These are phyloP conservation scores for Metschnikowia lochheadii DNA, from an alignment of 805 yeast genomes.

Conservation along the genomic window DNA sequence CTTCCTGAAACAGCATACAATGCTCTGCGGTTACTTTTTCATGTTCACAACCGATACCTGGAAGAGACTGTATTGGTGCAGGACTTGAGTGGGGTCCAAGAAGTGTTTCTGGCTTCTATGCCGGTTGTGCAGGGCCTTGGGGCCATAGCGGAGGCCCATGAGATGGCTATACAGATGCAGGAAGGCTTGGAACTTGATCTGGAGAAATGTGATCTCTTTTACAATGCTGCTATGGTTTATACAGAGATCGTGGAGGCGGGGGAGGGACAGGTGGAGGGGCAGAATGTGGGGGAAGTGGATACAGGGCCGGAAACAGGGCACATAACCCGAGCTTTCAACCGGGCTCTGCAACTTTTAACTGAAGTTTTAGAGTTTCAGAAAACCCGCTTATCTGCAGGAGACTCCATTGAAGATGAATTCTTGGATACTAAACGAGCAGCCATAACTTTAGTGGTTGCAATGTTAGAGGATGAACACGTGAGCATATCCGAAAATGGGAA, in stretches of 20 bases:
- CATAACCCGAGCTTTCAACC: neutral
- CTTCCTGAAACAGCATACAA: slow-evolving; percentile 41
- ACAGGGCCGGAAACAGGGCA: slow-evolving; percentile 21
- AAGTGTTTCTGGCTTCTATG: slow-evolving; percentile 24
- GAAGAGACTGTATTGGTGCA: slow-evolving; percentile 32
- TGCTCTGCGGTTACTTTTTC: slow-evolving; percentile 53
- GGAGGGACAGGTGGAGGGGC: slow-evolving; percentile 14
- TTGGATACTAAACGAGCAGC: slow-evolving; percentile 30
- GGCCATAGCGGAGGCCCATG: slow-evolving; percentile 36
- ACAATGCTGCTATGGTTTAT: slow-evolving; percentile 45
- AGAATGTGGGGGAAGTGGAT: slow-evolving; percentile 29
- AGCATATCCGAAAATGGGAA: too few species aligned
- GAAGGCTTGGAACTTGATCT: neutral
- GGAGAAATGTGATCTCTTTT: slow-evolving; percentile 36
- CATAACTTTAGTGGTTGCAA: slow-evolving; percentile 27
- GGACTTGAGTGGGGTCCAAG: slow-evolving; percentile 31
- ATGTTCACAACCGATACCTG: slow-evolving; percentile 50
- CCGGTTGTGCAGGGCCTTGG: slow-evolving; percentile 40
- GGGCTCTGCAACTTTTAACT: slow-evolving; percentile 19
- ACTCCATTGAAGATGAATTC: slow-evolving; percentile 21
- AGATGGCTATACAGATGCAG: slow-evolving; percentile 29
- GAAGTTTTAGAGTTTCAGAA: slow-evolving; percentile 27
- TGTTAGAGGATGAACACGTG: slow-evolving; percentile 21
- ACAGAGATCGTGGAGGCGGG: slow-evolving; percentile 43
- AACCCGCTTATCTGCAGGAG: slow-evolving; percentile 25